Conservation (phyloP, 768 basidiomycete species). For the Tulasnella sp. region DNA sequence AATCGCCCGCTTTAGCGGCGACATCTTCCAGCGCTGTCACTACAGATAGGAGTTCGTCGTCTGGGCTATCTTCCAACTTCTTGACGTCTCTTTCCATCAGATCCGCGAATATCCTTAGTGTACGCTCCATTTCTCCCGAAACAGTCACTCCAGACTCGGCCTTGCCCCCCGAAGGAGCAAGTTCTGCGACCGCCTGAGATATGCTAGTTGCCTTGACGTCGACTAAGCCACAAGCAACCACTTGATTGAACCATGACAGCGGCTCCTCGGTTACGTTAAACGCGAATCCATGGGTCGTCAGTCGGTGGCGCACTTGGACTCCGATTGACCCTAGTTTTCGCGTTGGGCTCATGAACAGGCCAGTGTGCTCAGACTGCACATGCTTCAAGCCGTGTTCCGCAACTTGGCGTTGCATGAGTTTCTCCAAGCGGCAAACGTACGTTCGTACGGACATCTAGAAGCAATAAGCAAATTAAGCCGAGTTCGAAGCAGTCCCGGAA, state of each 20-base stretch:
- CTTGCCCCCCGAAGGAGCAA: neutral
- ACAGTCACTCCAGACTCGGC: neutral
- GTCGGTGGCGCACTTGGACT: conserved; percentile 87
- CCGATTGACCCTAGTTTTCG: conserved; percentile 94
- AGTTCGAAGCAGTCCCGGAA: neutral
- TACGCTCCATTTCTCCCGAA: neutral
- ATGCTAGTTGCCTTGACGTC: conserved; percentile 67
- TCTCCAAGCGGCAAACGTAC: conserved; percentile 81
- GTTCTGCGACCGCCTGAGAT: neutral
- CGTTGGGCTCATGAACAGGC: conserved; percentile 71
- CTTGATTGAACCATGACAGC: conserved; percentile 70
- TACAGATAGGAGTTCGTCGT: conserved; percentile 6
- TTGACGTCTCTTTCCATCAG: conserved; percentile 13
- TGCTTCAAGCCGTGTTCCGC: conserved; percentile 50
- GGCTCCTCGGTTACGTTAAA: conserved; percentile 83
- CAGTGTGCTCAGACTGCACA: conserved; percentile 70
- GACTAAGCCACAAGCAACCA: conserved; percentile 85
- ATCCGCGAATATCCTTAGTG: neutral
- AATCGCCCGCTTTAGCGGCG: conserved; percentile 5
- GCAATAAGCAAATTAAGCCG: neutral
- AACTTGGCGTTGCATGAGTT: conserved; percentile 52
- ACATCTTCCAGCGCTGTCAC: neutral
- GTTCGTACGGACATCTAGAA: conserved; percentile 46
- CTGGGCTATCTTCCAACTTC: conserved; percentile 1
- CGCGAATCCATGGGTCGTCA: conserved; percentile 93